Conservation (phyloP, 2,329 filamentous ascomycete genomes). For the Colletotrichum horii region DNA sequence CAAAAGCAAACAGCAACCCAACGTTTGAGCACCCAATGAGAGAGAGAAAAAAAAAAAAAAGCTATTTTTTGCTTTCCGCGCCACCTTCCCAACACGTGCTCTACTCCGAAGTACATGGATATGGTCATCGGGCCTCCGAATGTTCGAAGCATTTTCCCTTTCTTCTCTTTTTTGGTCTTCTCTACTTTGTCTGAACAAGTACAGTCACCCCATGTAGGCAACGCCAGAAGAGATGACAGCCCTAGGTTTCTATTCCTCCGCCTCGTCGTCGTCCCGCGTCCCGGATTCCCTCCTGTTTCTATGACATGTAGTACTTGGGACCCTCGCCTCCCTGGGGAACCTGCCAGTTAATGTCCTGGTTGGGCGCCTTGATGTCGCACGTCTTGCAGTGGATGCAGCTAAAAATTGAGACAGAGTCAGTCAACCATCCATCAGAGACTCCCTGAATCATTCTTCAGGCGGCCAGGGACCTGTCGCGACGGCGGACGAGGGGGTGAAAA, state of each 20-base stretch:
- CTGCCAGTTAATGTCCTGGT: conserved; percentile 97
- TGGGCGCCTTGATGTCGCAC: conserved; percentile 97
- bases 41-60: background rate
- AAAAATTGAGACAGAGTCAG: background rate
- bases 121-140: background rate
- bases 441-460: background rate
- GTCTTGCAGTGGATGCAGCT: conserved; percentile 99
- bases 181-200: background rate
- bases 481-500: conserved; percentile 27
- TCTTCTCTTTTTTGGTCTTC: background rate
- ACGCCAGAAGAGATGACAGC: background rate
- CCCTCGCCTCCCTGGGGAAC: conserved; percentile 91
- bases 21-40: background rate
- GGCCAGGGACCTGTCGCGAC: background rate
- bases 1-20: background rate
- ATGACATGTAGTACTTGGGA: conserved; percentile 76
- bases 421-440: background rate
- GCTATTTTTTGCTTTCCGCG: background rate
- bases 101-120: background rate
- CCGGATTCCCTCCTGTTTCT: background rate
- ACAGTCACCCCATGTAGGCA: background rate
- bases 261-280: background rate
- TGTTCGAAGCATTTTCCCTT: background rate
- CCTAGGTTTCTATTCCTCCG: background rate
- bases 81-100: background rate